Conservation (phyloP, 768 basidiomycete species). For the Tulasnella sp. region DNA sequence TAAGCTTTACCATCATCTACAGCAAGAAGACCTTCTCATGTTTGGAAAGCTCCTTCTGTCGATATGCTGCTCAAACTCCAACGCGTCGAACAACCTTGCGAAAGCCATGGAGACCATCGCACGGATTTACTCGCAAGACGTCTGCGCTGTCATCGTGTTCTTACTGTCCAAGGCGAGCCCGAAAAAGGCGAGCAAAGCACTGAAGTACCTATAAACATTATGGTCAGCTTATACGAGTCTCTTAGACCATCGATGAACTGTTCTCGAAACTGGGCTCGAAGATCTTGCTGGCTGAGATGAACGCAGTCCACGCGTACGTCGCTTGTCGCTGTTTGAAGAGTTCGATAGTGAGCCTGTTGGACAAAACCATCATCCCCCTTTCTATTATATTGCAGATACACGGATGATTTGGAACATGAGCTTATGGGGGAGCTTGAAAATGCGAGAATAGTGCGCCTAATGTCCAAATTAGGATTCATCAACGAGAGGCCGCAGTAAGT, state of each 20-base stretch:
- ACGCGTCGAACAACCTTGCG: conserved; percentile 50
- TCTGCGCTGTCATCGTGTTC: conserved; percentile 71
- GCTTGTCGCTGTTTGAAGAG: neutral
- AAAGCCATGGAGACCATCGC: conserved; percentile 65
- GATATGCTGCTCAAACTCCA: conserved; percentile 60
- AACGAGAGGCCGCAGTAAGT: conserved; percentile 97
- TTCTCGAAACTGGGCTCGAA: conserved; percentile 67
- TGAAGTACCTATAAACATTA: no score
- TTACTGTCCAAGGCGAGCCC: conserved; percentile 60
- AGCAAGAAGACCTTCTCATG: conserved; percentile 79
- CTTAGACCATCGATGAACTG: conserved; percentile 69
- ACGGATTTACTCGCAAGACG: conserved; percentile 63
- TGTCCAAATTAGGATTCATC: conserved; percentile 95
- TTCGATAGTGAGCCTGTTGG: neutral
- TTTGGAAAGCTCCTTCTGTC: conserved; percentile 78
- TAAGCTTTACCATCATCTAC: conserved; percentile 1
- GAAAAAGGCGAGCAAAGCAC: conserved; percentile 41
- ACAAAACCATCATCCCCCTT: neutral
- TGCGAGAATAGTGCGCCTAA: conserved; percentile 73
- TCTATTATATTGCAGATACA: neutral
- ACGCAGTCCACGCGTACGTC: conserved; percentile 66
- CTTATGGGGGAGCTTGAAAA: conserved; percentile 88
- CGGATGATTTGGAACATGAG: conserved; percentile 71
- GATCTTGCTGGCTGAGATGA: conserved; percentile 59
- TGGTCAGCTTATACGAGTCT: no score